Base-by-base conservation (phyloP, 140 eudicot species). In the Oenanthe javanica region DNA sequence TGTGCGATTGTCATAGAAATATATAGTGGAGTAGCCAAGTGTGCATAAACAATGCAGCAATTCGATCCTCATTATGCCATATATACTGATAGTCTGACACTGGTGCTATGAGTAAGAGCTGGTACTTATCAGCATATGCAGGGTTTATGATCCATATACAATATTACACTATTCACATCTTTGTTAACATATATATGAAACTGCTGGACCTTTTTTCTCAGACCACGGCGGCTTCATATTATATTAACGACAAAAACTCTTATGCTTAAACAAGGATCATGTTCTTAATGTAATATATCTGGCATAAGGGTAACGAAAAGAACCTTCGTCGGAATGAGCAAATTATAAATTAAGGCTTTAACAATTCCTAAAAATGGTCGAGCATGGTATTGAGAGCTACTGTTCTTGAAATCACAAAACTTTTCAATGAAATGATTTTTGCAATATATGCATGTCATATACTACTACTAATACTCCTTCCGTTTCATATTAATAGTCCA, bases 261-360 rank as follows among this genome's bases (percentile, higher is more conserved):
- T 49, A 23, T 75, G 50, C 43, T 57, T 49, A 21, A 76, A 49
- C 79, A 48, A 74, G 46, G 8, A 76, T 48, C 72, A 72, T 81
- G 84, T 81, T 84, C 76, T 71, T 0, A 71, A 75, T 36, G 79
- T 75, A 64, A 21, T 27, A 31, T 31, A 5, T 27, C 45, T 73
- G 45, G 50, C 21, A 19, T 19, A 12, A 42, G 23, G 6, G 3
- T 57, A 51, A 57, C 72, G 25, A 51, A 51, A n/a, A 31, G 69
- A 76, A 52, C 36, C 67, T 50, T 76, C 79, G 10, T 75, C 42
- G 49, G 79, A 76, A 76, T 31, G 79, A 51, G 79, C 21, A 10
- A n/a, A 10, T 52, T 76, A 14, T 45, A 76, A n/a, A 38, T 16
- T 16, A 27, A 76, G 5, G 48, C 12, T 8, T 51, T 18, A 14